phyloP scores from a whole-genome alignment of 352 stramenopile species.

The Pythium utonaiense region DNA sequence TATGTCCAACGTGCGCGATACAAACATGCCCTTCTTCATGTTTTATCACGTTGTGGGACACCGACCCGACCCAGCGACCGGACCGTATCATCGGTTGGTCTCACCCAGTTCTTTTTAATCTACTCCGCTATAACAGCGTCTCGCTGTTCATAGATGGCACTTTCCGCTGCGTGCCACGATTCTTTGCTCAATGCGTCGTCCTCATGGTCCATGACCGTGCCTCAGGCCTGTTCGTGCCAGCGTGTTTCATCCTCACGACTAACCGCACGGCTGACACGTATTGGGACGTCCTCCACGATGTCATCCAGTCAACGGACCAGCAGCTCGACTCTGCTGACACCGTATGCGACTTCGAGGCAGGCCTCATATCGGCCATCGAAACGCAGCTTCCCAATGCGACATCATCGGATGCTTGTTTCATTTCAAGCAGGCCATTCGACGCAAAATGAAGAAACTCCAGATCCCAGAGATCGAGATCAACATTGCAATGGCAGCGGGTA shows the following conservation, averaged over 20 bases:
- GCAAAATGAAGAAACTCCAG: neutral
- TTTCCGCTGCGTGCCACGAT: constrained; percentile 18
- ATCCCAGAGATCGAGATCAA: neutral
- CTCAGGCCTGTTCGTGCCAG: constrained; percentile 14
- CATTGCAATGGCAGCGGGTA: neutral
- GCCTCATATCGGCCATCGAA: constrained; percentile 12
- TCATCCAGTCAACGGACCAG: neutral
- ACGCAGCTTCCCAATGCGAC: constrained; percentile 1
- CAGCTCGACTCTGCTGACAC: constrained; percentile 7
- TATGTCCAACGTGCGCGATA: neutral
- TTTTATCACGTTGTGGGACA: neutral
- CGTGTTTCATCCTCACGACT: constrained; percentile 19
- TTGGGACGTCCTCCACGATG: constrained; percentile 16
- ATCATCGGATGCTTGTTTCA: constrained; percentile 22
- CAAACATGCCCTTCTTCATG: neutral
- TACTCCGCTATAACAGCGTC: constrained; percentile 19
- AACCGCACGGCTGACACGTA: constrained; percentile 15
- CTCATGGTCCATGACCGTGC: constrained; percentile 24
- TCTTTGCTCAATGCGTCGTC: constrained; percentile 19
- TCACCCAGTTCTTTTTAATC: constrained; percentile 18
- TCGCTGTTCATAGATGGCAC: constrained; percentile 27
- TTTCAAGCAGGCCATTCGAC: constrained; percentile 17
- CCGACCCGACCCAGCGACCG: neutral
- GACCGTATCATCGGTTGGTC: constrained; percentile 17
- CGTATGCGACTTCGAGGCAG: constrained; percentile 14